These are phyloP conservation scores for Phytophthora pini DNA, from an alignment of 352 stramenopile species.

Conservation along the genomic window DNA sequence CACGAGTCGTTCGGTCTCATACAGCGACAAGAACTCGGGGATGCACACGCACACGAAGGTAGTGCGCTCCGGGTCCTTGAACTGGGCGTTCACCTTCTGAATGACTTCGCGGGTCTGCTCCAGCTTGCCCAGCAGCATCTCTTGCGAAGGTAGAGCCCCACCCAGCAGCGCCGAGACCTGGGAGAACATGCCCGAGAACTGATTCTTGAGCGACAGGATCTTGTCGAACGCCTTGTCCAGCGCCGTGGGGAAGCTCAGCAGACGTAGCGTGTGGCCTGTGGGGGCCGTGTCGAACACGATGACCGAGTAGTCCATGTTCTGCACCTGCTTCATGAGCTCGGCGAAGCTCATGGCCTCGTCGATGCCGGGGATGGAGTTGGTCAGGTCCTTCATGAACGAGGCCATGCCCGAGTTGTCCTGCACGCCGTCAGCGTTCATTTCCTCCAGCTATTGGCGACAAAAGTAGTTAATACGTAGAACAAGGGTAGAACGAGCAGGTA, in stretches of 20 bases:
- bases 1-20: conserved; percentile 99
- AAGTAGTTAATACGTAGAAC: conserved; percentile 14
- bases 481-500: neutral
- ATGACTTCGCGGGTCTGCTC: conserved; percentile 97
- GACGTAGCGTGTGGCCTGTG: conserved; percentile 96
- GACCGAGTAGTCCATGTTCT: conserved; percentile 98
- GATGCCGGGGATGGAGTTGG: conserved; percentile 98
- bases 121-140: conserved; percentile 96
- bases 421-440: conserved; percentile 83
- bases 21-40: conserved; percentile 99
- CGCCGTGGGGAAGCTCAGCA: conserved; percentile 98
- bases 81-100: conserved; percentile 99
- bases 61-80: conserved; percentile 98
- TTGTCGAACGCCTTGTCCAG: conserved; percentile 99
- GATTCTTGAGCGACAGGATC: conserved; percentile 97
- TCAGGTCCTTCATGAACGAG: conserved; percentile 97
- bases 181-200: conserved; percentile 90
- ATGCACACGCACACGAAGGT: conserved; percentile 99
- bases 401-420: conserved; percentile 90
- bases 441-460: conserved; percentile 61
- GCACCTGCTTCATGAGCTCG: conserved; percentile 98
- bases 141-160: conserved; percentile 84
- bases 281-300: conserved; percentile 99
- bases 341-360: conserved; percentile 99
- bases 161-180: conserved; percentile 83